Base-by-base conservation (phyloP, 768 basidiomycete genomes). In the Hirschioporus abietinus region DNA sequence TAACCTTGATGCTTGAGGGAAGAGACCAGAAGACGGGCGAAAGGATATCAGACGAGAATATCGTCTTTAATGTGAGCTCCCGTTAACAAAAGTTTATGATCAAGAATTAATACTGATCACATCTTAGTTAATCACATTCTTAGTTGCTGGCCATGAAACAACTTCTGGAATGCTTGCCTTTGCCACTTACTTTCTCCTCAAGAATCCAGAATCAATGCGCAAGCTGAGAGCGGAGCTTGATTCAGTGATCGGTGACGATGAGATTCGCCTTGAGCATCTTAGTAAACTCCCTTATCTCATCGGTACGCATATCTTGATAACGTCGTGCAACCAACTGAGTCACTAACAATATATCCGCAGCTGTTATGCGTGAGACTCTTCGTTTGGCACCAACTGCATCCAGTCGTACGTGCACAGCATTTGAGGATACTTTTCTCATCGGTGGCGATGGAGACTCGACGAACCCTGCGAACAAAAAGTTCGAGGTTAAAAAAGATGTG, bases 161-260 rank as follows among this genome's bases (percentile, higher is more conserved):
- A 76, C 75, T 7, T 74, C 78, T 66, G 60, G 74, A 1, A 74
- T 80, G 68, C 76, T 84, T 62, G 77, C 77, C 1, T 83, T 82
- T 70, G 71, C 77, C 57, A 71, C 78, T 0, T 82, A 82, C 70
- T 79, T 78, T 70, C 75, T 86, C 27, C 75, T 86, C 34, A 77
- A 79, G 62, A 73, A 82, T 64, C 81, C 81, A 0, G 72, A 75
- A 20, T 78, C 76, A 0, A 76, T 84, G 74, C 76, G 77, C 34
- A 81, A 78, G 63, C 76, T 85, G 6, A 80, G 81, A 1, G 73
- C 75, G 4, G 83, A 87, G 66, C 73, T 86, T 17, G 84, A 86
- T 69, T 71, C 74, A 27, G 78, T 83, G 6, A 71, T 82, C 23
- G 82, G 82, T 15, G 79, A 78, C 7, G 74, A 77, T 42, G 74